phyloP scores from a whole-genome alignment of 345 rosid genomes.

The Corymbia maculata region DNA sequence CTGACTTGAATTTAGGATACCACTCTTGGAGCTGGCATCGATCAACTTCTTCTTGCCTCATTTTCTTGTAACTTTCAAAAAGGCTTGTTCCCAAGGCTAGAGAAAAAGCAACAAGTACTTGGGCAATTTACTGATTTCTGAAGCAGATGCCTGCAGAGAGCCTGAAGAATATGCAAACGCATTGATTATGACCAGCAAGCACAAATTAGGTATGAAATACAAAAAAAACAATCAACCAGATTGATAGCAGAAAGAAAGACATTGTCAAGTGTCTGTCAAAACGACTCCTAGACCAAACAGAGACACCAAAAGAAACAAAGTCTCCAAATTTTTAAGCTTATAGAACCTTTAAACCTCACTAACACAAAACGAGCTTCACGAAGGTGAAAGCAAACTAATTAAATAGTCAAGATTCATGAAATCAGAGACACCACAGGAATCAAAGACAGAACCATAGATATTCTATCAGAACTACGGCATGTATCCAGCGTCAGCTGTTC shows the following conservation, averaged over 20 bases:
- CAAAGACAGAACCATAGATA: neutral
- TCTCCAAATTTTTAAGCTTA: neutral
- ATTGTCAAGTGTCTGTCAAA: neutral
- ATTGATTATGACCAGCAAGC: neutral
- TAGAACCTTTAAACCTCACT: neutral
- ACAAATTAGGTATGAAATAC: neutral
- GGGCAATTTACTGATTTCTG: neutral
- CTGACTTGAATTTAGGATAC: constrained; percentile 69
- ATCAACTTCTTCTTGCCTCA: constrained; percentile 68
- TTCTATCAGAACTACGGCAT: neutral
- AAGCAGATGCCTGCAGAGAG: neutral
- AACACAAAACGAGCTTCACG: neutral
- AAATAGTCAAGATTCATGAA: neutral
- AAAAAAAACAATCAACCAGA: neutral
- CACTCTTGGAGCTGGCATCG: constrained; percentile 84
- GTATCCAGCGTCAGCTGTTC: neutral
- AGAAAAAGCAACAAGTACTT: neutral
- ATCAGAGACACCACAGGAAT: neutral
- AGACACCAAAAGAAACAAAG: neutral
- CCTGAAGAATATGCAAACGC: neutral
- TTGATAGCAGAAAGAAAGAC: neutral
- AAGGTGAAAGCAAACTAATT: neutral
- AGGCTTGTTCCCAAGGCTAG: neutral
- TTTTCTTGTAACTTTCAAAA: neutral
- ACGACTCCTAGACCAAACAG: neutral